Conservation (phyloP, 1,284 basidiomycete species). For the Ceratobasidium sp. region DNA sequence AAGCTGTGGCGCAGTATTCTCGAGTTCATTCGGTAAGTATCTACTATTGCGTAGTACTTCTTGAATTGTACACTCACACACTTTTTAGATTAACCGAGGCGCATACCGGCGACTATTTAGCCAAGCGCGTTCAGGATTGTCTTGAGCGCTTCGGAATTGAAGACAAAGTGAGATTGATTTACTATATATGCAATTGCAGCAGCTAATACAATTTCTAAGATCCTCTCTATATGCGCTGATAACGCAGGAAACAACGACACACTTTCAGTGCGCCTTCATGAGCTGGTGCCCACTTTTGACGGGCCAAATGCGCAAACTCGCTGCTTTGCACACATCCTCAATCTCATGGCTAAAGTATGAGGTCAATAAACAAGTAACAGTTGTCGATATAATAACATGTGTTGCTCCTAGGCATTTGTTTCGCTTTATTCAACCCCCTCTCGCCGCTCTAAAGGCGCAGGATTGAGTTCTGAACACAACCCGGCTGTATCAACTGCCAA, state of each 20-base stretch:
- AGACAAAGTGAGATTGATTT: not conserved
- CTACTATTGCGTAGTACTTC: not conserved
- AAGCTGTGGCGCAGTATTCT: not conserved
- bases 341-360: conserved; percentile 31
- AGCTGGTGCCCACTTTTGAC: conserved; percentile 4
- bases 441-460: not conserved
- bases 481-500: not conserved
- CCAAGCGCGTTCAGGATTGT: not conserved
- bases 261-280: not conserved
- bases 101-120: conserved; percentile 2
- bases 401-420: not conserved
- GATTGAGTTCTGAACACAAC: not conserved
- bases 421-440: conserved; percentile 15
- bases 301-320: not conserved
- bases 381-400: not conserved
- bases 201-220: not conserved
- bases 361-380: not conserved
- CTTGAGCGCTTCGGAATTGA: conserved; percentile 12
- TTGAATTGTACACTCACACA: not conserved
- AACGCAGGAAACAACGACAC: conserved; percentile 31
- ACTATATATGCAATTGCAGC: not conserved
- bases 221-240: not conserved
- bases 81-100: conserved; percentile 7
- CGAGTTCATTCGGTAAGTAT: conserved; percentile 8
- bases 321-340: conserved; percentile 25